Percentiles rank a stretch among this genome's conserved stretches.
phyloP scores from a whole-genome alignment of 164 flowering plant species.

The Aristolochia fimbriata region DNA sequence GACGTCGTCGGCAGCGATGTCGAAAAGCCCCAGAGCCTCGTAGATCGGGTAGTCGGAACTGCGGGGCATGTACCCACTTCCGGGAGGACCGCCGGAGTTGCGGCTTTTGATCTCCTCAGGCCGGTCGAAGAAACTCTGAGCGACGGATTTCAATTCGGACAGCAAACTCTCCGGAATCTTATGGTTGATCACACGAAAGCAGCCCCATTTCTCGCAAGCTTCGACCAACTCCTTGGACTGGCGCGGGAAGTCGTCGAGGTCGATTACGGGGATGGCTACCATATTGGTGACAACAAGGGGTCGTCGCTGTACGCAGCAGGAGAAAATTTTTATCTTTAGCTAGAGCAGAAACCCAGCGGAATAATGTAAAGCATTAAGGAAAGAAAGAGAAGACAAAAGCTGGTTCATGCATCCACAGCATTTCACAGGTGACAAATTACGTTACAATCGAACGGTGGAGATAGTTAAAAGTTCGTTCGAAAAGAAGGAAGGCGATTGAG shows the following conservation, averaged over 20 bases:
- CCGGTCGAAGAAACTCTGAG: slow-evolving; percentile 37
- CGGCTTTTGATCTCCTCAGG: slow-evolving; percentile 48
- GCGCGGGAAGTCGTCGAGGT: slow-evolving; percentile 26
- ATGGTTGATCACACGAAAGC: slow-evolving; percentile 63
- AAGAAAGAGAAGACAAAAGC: too few relatives aligned
- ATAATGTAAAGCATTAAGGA: too few relatives aligned
- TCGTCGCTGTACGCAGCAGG: too few relatives aligned
- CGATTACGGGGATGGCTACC: slow-evolving; percentile 44
- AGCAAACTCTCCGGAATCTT: slow-evolving; percentile 27
- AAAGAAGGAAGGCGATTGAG: too few relatives aligned
- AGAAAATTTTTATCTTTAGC: too few relatives aligned
- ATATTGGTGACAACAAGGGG: too few relatives aligned
- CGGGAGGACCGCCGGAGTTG: slow-evolving; percentile 42
- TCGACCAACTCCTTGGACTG: slow-evolving; percentile 21
- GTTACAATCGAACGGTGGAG: too few relatives aligned
- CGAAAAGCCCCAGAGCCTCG: slow-evolving; percentile 66
- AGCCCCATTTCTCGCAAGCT: slow-evolving; percentile 61
- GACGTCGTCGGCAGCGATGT: slow-evolving; percentile 26
- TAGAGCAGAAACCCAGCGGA: too few relatives aligned
- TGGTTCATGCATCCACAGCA: too few relatives aligned
- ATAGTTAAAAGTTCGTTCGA: too few relatives aligned
- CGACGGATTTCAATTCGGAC: slow-evolving; percentile 53
- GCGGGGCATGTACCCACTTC: slow-evolving; percentile 63
- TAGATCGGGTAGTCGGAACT: slow-evolving; percentile 48
- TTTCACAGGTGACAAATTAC: too few relatives aligned